These are phyloP conservation scores for Chrysoporthe austroafricana DNA, from an alignment of 2,329 filamentous ascomycete species.

Conservation along the genomic window DNA sequence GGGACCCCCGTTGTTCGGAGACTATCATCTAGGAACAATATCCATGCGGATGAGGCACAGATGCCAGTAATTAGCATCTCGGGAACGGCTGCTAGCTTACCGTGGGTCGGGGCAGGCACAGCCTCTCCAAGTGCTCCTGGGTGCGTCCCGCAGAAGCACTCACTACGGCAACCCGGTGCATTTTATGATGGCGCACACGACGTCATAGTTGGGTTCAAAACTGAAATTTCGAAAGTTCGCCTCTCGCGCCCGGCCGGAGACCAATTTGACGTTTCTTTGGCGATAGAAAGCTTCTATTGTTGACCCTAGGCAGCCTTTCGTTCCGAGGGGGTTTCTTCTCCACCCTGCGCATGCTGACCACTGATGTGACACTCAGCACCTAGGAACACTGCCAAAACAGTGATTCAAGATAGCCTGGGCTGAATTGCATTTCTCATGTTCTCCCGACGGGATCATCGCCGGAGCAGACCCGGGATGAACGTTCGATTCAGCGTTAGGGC, in stretches of 20 bases:
- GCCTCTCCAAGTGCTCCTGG: background rate
- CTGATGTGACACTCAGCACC: background rate
- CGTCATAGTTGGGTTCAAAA: background rate
- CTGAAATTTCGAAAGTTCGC: background rate
- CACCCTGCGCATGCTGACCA: background rate
- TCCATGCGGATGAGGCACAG: background rate
- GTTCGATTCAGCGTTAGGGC: background rate
- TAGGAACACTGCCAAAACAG: no score
- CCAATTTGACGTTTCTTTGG: background rate
- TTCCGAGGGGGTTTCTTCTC: background rate
- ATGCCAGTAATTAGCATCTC: background rate
- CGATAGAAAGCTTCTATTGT: background rate
- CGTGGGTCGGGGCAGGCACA: background rate
- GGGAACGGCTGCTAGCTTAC: background rate
- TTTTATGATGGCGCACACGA: background rate
- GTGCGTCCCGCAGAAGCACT: background rate
- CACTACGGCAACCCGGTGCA: background rate
- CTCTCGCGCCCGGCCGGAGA: background rate
- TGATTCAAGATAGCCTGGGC: background rate
- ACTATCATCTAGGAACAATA: background rate
- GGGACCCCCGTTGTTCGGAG: background rate
- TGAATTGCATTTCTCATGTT: background rate
- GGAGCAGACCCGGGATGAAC: background rate
- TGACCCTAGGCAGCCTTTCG: background rate
- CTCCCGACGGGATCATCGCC: background rate